Conservation (phyloP, 2,329 filamentous ascomycete species). For the Fusarium ramigenum region DNA sequence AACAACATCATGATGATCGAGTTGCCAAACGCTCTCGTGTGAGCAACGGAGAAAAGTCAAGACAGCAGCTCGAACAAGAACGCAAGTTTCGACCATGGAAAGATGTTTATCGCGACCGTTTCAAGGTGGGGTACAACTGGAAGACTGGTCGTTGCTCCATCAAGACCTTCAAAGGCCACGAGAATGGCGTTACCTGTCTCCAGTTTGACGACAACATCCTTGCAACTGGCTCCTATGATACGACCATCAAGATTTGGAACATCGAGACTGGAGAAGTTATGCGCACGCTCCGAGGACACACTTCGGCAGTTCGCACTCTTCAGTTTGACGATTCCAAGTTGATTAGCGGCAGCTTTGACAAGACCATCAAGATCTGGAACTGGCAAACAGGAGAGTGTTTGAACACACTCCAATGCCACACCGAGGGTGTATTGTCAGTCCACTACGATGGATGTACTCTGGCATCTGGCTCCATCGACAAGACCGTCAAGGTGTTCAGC, state of each 20-base stretch:
- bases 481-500: constrained; percentile 91
- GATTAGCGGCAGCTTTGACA: constrained; percentile 89
- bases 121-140: constrained; percentile 97
- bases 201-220: constrained; percentile 86
- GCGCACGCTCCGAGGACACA: constrained; percentile 85
- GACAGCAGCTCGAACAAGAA: constrained; percentile 52
- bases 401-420: constrained; percentile 81
- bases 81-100: constrained; percentile 81
- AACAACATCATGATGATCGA: constrained; percentile 40
- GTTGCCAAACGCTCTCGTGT: constrained; percentile 49
- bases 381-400: constrained; percentile 92
- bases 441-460: constrained; percentile 88
- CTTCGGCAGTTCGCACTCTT: constrained; percentile 82
- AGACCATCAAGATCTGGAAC: constrained; percentile 93
- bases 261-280: constrained; percentile 87
- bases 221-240: constrained; percentile 94
- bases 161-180: constrained; percentile 84
- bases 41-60: constrained; percentile 37
- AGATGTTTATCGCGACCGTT: constrained; percentile 93
- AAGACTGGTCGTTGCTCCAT: constrained; percentile 90
- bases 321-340: constrained; percentile 94
- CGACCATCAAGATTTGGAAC: constrained; percentile 96
- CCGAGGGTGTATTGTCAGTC: constrained; percentile 83
- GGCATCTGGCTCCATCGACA: constrained; percentile 89
- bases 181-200: constrained; percentile 72